Evolutionary conservation across 257 asterid genomes (phyloP), one percentile per base, ranked within the genome.

Genomic region (Solanum lycopersicoides): DNA sequence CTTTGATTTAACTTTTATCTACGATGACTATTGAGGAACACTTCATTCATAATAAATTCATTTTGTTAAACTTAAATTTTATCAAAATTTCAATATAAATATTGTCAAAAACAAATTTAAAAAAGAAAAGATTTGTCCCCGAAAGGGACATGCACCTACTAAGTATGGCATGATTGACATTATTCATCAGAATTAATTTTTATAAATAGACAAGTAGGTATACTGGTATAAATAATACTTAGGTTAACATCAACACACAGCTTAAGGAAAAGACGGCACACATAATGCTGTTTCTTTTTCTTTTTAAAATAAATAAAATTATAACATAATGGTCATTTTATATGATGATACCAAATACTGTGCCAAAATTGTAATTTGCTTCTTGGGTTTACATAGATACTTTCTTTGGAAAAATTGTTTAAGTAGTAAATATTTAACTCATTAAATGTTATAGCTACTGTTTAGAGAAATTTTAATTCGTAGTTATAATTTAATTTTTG

Each of bases 91-190:
- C 0, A 65, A 65, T 63, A 63, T n/a, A n/a, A n/a, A 4, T n/a
- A 63, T 63, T 0, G 0, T 10, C 3, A 35, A 9, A 63, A 23
- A 63, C 3, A 23, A 10, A 4, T 1, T 23, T 0, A 0, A 21
- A 20, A 59, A 7, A 41, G 16, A 18, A 63, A 47, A 18, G 7
- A 25, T 6, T 79, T 45, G 28, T 1, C 66, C 16, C n/a, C 12
- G 9, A 41, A 45, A 25, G 20, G 68, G 69, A 30, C 69, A 10
- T 50, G 21, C 30, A 30, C 45, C 85, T 32, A 50, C 44, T 11
- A 20, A 18, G 30, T 80, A 50, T 50, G 84, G 66, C 28, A 79
- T 79, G 39, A 45, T 45, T 28, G 66, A 18, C 30, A 47, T 30
- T 80, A 47, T 80, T 50, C 30, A 28, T 50, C 30, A 16, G 44